Evolutionary conservation across 805 yeast species (phyloP).

Genomic region (Yamadazyma akitaensis): DNA sequence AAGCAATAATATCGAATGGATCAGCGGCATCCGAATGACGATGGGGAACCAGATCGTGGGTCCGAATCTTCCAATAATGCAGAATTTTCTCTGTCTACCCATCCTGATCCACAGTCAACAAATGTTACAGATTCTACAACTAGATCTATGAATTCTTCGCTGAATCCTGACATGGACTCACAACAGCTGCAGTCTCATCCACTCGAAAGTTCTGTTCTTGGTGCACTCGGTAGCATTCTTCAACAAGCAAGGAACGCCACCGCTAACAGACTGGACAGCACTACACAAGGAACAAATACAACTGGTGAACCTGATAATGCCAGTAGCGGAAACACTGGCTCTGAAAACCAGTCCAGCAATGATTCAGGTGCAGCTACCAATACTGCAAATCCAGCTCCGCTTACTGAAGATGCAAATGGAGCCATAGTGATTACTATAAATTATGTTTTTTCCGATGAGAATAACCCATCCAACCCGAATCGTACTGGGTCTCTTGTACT

Average conservation of each 20-base stretch:
- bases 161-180: neutral
- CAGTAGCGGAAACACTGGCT: neutral
- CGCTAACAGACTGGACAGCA: neutral
- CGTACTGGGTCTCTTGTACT: constrained; percentile 58
- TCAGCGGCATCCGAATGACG: neutral
- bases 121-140: neutral
- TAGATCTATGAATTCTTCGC: neutral
- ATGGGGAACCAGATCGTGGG: neutral
- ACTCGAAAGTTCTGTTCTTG: neutral
- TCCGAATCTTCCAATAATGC: neutral
- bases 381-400: neutral
- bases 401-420: constrained; percentile 14
- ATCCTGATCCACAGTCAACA: neutral
- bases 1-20: neutral
- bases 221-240: neutral
- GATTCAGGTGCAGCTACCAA: neutral
- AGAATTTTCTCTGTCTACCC: neutral
- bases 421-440: constrained; percentile 44
- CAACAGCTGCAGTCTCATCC: neutral
- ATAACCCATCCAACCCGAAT: constrained; percentile 34
- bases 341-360: neutral
- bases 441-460: constrained; percentile 41
- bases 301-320: neutral
- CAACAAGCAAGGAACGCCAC: constrained; percentile 4
- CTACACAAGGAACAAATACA: neutral